A percentile compares a stretch with the other conserved stretches of the same genome.
phyloP scores from a whole-genome alignment of 1,284 basidiomycete species.

The Dichomitus squalens region DNA sequence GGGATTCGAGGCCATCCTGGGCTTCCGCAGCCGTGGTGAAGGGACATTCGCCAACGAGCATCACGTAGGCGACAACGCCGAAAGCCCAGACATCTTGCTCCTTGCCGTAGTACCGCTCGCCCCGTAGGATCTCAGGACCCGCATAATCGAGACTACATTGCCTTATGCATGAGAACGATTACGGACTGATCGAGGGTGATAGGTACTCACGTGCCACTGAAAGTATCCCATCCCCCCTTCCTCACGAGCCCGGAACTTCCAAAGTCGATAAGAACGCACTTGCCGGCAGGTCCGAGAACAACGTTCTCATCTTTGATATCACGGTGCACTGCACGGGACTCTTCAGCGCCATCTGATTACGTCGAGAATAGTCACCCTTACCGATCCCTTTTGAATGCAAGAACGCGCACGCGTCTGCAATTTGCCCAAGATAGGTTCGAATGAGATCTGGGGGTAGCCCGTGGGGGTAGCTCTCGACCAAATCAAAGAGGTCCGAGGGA shows the following conservation, averaged over 20 bases:
- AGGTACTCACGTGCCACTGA: constrained; percentile 83
- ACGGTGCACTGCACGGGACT: constrained; percentile 74
- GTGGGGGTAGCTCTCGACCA: constrained; percentile 88
- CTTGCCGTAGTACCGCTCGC: constrained; percentile 93
- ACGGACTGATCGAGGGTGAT: constrained; percentile 13
- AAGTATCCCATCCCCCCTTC: constrained; percentile 91
- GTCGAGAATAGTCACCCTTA: constrained; percentile 36
- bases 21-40: constrained; percentile 88
- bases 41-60: constrained; percentile 94
- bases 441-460: constrained; percentile 81
- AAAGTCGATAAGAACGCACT: constrained; percentile 95
- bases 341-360: constrained; percentile 1
- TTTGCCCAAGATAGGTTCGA: constrained; percentile 89
- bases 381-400: constrained; percentile 90
- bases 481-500: constrained; percentile 90
- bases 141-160: constrained; percentile 87
- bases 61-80: constrained; percentile 96
- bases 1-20: constrained; percentile 75
- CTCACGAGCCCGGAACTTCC: constrained; percentile 90
- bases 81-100: constrained; percentile 99
- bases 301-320: constrained; percentile 99
- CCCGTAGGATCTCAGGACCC: constrained; percentile 94
- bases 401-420: constrained; percentile 91
- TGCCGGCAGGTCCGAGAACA: constrained; percentile 69
- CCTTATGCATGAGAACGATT: constrained; percentile 12